Evolutionary conservation across 768 basidiomycete species (phyloP).

Genomic region (Macrocybe gigantea): DNA sequence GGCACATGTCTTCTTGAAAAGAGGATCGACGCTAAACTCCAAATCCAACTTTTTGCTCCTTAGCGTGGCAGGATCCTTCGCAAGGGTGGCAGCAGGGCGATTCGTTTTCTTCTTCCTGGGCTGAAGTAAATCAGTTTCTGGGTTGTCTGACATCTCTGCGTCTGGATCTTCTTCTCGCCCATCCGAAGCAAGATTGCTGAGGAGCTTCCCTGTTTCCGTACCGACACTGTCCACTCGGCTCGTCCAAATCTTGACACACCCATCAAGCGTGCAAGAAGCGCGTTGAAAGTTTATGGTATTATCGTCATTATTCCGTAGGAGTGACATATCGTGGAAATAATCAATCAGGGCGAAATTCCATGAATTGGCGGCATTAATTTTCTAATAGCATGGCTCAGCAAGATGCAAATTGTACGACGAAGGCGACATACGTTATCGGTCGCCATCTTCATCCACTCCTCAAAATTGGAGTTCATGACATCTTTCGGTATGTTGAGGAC

Average conservation of each 20-base stretch:
- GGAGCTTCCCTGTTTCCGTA: constrained; percentile 91
- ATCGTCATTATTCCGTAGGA: constrained; percentile 87
- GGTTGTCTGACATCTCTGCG: constrained; percentile 61
- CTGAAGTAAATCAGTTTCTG: constrained; percentile 59
- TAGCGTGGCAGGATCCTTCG: constrained; percentile 75
- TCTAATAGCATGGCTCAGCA: constrained; percentile 43
- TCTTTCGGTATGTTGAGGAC: constrained; percentile 63
- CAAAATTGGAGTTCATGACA: constrained; percentile 89
- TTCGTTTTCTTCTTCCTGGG: constrained; percentile 60
- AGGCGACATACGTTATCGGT: constrained; percentile 82
- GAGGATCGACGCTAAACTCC: constrained; percentile 93
- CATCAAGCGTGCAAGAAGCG: constrained; percentile 94
- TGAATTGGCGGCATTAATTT: constrained; percentile 97
- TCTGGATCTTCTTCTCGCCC: constrained; percentile 50
- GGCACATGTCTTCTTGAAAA: constrained; percentile 96
- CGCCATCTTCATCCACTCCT: constrained; percentile 99
- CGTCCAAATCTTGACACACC: constrained; percentile 99
- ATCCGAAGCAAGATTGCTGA: constrained; percentile 76
- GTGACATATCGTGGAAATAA: constrained; percentile 98
- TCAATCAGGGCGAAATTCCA: constrained; percentile 99
- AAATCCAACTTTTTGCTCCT: constrained; percentile 91
- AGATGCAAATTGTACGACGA: constrained; percentile 3
- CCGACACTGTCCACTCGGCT: constrained; percentile 95
- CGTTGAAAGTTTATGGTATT: constrained; percentile 99
- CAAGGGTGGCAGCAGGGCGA: constrained; percentile 80